These are phyloP conservation scores for Plasmodium malariae DNA, from an alignment of 169 alveolate genomes.

Conservation along the genomic window DNA sequence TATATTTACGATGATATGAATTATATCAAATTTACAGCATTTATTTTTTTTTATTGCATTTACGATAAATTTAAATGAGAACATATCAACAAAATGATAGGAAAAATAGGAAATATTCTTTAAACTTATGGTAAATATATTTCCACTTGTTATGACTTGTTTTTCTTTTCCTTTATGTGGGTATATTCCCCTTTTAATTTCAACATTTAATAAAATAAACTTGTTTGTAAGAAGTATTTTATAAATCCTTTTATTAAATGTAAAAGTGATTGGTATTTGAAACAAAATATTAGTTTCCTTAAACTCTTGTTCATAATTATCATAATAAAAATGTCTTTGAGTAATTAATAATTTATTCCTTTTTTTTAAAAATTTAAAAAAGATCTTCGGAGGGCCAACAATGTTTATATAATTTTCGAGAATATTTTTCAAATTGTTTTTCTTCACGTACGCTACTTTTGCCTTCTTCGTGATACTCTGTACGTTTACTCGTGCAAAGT, in stretches of 20 bases:
- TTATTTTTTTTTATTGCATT: slow-evolving; percentile 16
- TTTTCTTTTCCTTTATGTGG: not conserved
- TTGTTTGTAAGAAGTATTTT: slow-evolving; percentile 33
- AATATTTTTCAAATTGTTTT: slow-evolving; percentile 1
- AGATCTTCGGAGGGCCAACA: slow-evolving; percentile 69
- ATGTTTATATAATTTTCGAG: slow-evolving; percentile 19
- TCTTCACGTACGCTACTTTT: too few relatives aligned
- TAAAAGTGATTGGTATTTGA: slow-evolving; percentile 48
- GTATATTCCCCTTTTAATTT: not conserved
- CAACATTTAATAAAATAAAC: slow-evolving; percentile 19
- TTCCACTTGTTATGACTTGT: not conserved
- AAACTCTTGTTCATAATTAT: slow-evolving; percentile 42
- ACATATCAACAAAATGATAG: slow-evolving; percentile 57
- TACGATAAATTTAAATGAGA: slow-evolving; percentile 33
- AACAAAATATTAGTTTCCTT: slow-evolving; percentile 33
- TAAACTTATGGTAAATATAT: slow-evolving; percentile 1
- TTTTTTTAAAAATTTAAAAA: slow-evolving; percentile 51
- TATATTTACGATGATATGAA: slow-evolving; percentile 29
- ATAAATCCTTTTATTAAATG: slow-evolving; percentile 13
- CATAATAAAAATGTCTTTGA: slow-evolving; percentile 67
- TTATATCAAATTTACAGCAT: slow-evolving; percentile 15
- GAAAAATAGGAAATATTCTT: slow-evolving; percentile 36
- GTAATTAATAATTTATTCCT: slow-evolving; percentile 35
- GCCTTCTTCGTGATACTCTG: too few relatives aligned
- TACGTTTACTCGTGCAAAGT: too few relatives aligned